These are phyloP conservation scores for Exophiala spinifera DNA, from an alignment of 2,329 filamentous ascomycete genomes.

Conservation along the genomic window DNA sequence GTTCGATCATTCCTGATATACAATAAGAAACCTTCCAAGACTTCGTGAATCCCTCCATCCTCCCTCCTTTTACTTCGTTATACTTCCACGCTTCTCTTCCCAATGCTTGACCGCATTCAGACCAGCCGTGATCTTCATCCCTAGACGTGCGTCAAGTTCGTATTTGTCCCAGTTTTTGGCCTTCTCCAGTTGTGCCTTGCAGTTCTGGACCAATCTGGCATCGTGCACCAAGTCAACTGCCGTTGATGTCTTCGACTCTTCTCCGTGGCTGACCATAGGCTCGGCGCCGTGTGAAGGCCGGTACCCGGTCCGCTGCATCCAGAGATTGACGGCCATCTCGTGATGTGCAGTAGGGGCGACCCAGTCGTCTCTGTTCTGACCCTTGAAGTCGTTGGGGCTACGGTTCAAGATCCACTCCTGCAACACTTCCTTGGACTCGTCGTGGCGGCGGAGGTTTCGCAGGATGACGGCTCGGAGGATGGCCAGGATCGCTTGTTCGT, in stretches of 20 bases:
- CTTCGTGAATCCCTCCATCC: background rate
- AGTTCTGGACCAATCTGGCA: slow-evolving; percentile 47
- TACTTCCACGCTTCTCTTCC: slow-evolving; percentile 32
- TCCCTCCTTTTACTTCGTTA: slow-evolving; percentile 7
- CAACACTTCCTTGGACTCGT: slow-evolving; percentile 65
- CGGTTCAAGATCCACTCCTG: slow-evolving; percentile 60
- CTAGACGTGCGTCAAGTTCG: slow-evolving; percentile 58
- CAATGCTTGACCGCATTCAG: slow-evolving; percentile 45
- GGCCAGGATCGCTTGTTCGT: slow-evolving; percentile 63
- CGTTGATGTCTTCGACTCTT: slow-evolving; percentile 16
- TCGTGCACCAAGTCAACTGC: slow-evolving; percentile 31
- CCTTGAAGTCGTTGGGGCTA: slow-evolving; percentile 47
- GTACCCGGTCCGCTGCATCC: slow-evolving; percentile 60
- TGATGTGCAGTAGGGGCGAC: slow-evolving; percentile 76
- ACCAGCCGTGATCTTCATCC: slow-evolving; percentile 48
- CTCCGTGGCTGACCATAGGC: slow-evolving; percentile 7
- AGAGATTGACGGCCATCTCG: slow-evolving; percentile 78
- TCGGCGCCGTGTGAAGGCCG: slow-evolving; percentile 32
- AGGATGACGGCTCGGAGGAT: slow-evolving; percentile 65
- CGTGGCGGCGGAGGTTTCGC: slow-evolving; percentile 60
- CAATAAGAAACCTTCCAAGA: too few relatives aligned
- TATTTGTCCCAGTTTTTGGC: slow-evolving; percentile 60
- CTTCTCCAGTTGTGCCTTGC: slow-evolving; percentile 55
- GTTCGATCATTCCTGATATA: too few relatives aligned
- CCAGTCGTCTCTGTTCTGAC: slow-evolving; percentile 51